phyloP scores from a whole-genome alignment of 345 rosid species.

The Erodium maritimum region DNA sequence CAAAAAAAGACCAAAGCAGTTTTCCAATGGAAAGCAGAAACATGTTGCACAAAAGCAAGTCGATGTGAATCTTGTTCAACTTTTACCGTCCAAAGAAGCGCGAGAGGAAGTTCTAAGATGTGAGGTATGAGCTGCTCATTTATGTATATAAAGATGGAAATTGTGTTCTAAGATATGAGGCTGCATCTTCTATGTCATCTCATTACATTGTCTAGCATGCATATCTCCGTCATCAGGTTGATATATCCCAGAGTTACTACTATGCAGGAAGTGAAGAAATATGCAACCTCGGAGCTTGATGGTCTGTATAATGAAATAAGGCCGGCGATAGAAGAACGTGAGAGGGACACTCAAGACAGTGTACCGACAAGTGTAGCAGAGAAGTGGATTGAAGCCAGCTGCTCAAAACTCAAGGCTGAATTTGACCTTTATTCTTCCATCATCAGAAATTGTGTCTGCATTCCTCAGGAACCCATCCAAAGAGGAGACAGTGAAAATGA shows the following conservation, averaged over 20 bases:
- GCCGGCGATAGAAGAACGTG: conserved; percentile 89
- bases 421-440: conserved; percentile 70
- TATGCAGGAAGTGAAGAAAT: conserved; percentile 62
- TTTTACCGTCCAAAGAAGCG: conserved; percentile 55
- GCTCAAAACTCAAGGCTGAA: conserved; percentile 68
- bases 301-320: conserved; percentile 65
- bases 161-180: too few species aligned
- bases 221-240: background rate
- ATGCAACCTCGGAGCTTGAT: conserved; percentile 44
- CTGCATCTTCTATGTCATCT: too few species aligned
- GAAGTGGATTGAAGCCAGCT: conserved; percentile 91
- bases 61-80: conserved; percentile 40
- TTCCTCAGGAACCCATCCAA: conserved; percentile 26
- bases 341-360: conserved; percentile 86
- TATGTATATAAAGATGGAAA: too few species aligned
- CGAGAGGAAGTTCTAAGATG: conserved; percentile 54
- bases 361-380: conserved; percentile 91
- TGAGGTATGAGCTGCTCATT: conserved; percentile 38
- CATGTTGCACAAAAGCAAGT: conserved; percentile 32
- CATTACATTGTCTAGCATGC: background rate
- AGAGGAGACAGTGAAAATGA: conserved; percentile 16
- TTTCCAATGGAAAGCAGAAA: conserved; percentile 42
- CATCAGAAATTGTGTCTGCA: conserved; percentile 49
- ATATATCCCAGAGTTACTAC: background rate
- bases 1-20: conserved; percentile 44